A percentile compares a stretch with the other conserved stretches of the same genome.
These are phyloP conservation scores for Phycomyces nitens DNA, from an alignment of 192 early-diverging fungal species.

Conservation along the genomic window DNA sequence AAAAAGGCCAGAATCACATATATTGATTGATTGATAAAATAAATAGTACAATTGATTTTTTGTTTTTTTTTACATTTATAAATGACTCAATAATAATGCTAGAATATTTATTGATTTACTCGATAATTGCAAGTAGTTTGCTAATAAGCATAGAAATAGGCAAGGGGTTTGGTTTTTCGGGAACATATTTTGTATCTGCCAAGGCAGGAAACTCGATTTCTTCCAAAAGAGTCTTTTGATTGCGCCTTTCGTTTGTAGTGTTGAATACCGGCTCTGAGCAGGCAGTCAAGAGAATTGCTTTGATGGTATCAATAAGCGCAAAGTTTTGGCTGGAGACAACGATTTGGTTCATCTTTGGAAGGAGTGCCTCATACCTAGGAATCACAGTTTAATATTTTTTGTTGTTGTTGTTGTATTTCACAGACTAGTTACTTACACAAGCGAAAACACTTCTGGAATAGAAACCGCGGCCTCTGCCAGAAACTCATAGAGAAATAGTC, in stretches of 20 bases:
- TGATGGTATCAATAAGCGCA: slow-evolving; percentile 57
- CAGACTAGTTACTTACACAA: slow-evolving; percentile 58
- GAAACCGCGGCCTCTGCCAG: slow-evolving; percentile 64
- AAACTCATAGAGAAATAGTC: slow-evolving; percentile 68
- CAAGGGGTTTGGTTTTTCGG: background rate
- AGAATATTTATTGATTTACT: background rate
- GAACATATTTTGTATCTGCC: slow-evolving; percentile 18
- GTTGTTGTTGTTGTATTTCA: background rate
- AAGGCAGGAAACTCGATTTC: slow-evolving; percentile 45
- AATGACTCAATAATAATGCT: too few relatives aligned
- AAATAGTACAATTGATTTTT: too few relatives aligned
- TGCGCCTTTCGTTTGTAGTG: slow-evolving; percentile 23
- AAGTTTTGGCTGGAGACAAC: slow-evolving; percentile 60
- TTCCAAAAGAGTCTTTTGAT: slow-evolving; percentile 40
- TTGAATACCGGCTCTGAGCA: slow-evolving; percentile 33
- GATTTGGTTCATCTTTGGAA: slow-evolving; percentile 65
- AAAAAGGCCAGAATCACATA: too few relatives aligned
- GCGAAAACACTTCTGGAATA: slow-evolving; percentile 63
- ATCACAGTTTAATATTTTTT: background rate
- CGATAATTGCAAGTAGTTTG: background rate
- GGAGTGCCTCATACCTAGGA: slow-evolving; percentile 60
- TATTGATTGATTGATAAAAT: too few relatives aligned
- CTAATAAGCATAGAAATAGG: background rate
- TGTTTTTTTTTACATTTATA: too few relatives aligned
- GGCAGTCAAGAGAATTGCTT: slow-evolving; percentile 60